Percentiles rank a stretch among this genome's conserved stretches.
phyloP scores from a whole-genome alignment of 1,284 basidiomycete species.

The Apiotrichum laibachii region DNA sequence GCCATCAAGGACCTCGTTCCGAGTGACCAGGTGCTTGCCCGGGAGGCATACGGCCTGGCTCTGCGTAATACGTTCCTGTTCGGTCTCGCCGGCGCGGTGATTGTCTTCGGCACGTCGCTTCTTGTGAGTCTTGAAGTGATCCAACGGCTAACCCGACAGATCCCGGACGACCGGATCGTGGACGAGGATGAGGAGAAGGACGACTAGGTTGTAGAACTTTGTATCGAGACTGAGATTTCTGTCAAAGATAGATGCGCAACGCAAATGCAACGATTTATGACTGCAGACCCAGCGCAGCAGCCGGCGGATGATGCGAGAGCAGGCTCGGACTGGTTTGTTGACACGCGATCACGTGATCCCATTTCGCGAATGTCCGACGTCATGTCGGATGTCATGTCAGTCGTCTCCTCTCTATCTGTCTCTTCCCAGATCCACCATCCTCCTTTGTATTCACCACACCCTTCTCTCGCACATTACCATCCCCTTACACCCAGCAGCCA shows the following conservation, averaged over 20 bases:
- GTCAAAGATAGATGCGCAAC: background rate
- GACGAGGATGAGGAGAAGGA: conserved; percentile 3
- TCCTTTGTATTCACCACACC: background rate
- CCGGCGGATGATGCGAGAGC: no score
- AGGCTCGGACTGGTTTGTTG: background rate
- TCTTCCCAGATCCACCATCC: background rate
- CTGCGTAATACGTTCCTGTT: conserved; percentile 31
- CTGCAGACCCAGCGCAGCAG: no score
- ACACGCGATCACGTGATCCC: background rate
- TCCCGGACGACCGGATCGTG: background rate
- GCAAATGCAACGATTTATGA: background rate
- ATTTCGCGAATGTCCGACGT: background rate
- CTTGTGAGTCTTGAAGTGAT: conserved; percentile 2
- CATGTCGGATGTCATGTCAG: background rate
- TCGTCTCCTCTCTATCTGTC: background rate
- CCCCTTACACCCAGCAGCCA: background rate
- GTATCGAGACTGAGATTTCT: background rate
- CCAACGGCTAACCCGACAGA: background rate
- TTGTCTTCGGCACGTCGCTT: conserved; percentile 24
- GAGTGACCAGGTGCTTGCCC: conserved; percentile 19
- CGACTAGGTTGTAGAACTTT: background rate
- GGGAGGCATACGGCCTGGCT: conserved; percentile 25
- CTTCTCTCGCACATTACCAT: background rate
- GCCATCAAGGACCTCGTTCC: conserved; percentile 23
- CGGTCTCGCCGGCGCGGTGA: conserved; percentile 21